A percentile compares a stretch with the other conserved stretches of the same genome.
Conservation (phyloP, 768 basidiomycete genomes). For the Lactarius psammicola region DNA sequence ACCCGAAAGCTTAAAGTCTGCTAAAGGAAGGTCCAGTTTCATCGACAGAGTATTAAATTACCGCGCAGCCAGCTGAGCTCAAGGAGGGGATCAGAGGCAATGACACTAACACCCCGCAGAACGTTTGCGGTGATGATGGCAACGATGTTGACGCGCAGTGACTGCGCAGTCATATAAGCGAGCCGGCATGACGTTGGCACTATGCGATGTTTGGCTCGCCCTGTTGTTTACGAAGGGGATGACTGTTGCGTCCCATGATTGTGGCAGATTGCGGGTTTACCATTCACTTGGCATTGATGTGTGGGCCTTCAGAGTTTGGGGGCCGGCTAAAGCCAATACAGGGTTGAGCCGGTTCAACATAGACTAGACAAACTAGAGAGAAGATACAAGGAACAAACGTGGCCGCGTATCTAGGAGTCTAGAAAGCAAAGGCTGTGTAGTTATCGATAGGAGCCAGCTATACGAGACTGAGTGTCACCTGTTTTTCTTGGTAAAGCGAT, state of each 20-base stretch:
- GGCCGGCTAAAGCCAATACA: background rate
- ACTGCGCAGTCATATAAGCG: background rate
- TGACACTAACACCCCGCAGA: background rate
- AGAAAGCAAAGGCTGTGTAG: background rate
- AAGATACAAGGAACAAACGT: background rate
- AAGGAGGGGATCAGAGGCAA: background rate
- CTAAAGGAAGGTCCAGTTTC: background rate
- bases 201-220: background rate
- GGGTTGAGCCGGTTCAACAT: background rate
- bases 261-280: background rate
- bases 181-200: background rate
- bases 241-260: background rate
- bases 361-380: background rate
- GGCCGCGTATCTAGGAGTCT: background rate
- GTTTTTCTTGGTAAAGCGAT: too few relatives aligned
- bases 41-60: background rate
- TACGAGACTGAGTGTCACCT: background rate
- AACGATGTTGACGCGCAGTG: background rate
- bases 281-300: background rate
- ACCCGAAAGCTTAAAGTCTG: slow-evolving; percentile 3
- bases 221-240: background rate
- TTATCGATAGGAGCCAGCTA: background rate
- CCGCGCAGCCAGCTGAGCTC: background rate
- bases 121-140: background rate
- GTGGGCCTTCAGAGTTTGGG: background rate